Conservation (phyloP, 352 stramenopile species). For the Phytophthora nicotianae region DNA sequence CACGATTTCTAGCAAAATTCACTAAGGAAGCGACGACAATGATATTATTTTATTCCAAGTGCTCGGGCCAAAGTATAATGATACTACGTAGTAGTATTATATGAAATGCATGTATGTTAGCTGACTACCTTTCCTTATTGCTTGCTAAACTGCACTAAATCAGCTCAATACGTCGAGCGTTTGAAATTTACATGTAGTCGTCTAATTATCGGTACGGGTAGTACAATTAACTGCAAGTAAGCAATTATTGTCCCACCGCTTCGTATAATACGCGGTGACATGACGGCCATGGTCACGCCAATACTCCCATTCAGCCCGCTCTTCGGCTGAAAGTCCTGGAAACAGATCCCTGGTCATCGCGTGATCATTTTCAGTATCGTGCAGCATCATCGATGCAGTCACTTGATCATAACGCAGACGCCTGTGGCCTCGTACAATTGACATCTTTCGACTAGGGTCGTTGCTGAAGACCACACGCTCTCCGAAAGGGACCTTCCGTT, state of each 20-base stretch:
- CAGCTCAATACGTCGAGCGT: too few relatives aligned
- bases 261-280: conserved; percentile 44
- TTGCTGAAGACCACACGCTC: conserved; percentile 52
- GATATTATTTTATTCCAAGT: too few relatives aligned
- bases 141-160: too few relatives aligned
- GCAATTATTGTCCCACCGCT: conserved; percentile 39
- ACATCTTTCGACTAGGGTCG: conserved; percentile 55
- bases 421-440: conserved; percentile 48
- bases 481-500: conserved; percentile 32
- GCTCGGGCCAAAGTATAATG: too few relatives aligned
- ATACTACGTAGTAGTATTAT: too few relatives aligned
- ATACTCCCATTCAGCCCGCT: conserved; percentile 25
- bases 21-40: too few relatives aligned
- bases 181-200: too few relatives aligned
- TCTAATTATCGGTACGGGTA: not conserved
- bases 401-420: conserved; percentile 48
- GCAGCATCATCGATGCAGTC: conserved; percentile 43
- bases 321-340: conserved; percentile 11
- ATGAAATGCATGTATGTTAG: too few relatives aligned
- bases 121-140: too few relatives aligned
- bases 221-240: conserved; percentile 18
- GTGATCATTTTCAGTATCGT: conserved; percentile 47
- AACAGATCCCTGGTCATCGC: conserved; percentile 40
- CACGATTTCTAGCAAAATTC: too few relatives aligned
- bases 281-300: conserved; percentile 31